Evolutionary conservation across 768 basidiomycete species (phyloP).

Genomic region (Nevesoporus exiguus): DNA sequence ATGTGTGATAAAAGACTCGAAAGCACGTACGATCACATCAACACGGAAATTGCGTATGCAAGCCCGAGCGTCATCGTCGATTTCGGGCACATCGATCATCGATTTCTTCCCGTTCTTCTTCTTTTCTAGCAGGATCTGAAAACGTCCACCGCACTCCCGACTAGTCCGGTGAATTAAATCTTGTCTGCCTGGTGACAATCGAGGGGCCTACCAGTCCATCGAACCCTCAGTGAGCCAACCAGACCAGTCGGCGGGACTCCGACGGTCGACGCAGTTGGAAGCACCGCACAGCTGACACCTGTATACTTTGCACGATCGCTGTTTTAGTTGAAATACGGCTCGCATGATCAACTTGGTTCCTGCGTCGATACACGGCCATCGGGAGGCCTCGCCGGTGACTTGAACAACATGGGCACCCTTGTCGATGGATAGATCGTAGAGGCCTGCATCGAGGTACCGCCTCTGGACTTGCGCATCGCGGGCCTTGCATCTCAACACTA

Average conservation of each 20-base stretch:
- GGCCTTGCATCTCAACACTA: conserved; percentile 15
- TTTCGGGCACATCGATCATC: background rate
- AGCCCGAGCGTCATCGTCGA: conserved; percentile 17
- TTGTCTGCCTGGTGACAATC: background rate
- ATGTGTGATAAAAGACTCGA: background rate
- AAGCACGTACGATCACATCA: conserved; percentile 16
- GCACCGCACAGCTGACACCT: conserved; percentile 21
- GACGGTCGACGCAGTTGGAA: conserved; percentile 17
- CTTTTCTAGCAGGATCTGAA: conserved; percentile 24
- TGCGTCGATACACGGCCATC: conserved; percentile 23
- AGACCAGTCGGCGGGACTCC: conserved; percentile 4
- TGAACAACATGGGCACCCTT: conserved; percentile 21
- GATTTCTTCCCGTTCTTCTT: conserved; percentile 11
- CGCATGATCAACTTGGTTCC: conserved; percentile 26
- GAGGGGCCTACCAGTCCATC: conserved; percentile 21
- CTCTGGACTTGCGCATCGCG: conserved; percentile 21
- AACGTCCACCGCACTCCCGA: conserved; percentile 20
- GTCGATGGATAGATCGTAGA: conserved; percentile 26
- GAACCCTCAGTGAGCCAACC: conserved; percentile 23
- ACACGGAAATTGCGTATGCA: conserved; percentile 28
- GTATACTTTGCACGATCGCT: conserved; percentile 10
- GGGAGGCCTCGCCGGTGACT: conserved; percentile 18
- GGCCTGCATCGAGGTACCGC: conserved; percentile 22
- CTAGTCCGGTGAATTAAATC: background rate
- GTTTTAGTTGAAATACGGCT: conserved; percentile 19